phyloP scores from a whole-genome alignment of 179 eudicot species.

The Spinacia oleracea region DNA sequence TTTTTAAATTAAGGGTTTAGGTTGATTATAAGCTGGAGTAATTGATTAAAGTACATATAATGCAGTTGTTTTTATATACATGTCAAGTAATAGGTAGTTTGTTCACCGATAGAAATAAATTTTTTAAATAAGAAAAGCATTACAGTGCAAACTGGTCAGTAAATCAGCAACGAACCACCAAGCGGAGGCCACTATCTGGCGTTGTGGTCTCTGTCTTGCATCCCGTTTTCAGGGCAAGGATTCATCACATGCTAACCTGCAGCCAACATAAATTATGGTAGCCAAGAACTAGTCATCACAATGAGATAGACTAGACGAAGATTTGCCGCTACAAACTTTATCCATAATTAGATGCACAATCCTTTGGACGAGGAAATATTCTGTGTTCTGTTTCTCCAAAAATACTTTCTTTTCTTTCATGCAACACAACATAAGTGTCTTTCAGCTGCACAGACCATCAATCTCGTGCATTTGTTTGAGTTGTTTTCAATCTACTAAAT shows the following conservation, averaged over 20 bases:
- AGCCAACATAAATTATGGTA: background rate
- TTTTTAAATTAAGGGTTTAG: too few species aligned
- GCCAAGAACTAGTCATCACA: background rate
- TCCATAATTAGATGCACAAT: background rate
- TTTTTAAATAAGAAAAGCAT: background rate
- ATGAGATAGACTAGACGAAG: background rate
- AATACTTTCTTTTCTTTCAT: background rate
- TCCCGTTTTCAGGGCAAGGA: background rate
- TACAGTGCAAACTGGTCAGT: background rate
- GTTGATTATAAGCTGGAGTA: too few species aligned
- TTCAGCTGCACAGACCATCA: background rate
- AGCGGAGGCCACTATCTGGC: background rate
- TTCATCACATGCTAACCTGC: background rate
- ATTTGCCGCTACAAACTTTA: background rate
- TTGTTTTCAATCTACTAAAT: background rate
- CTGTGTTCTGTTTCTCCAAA: background rate
- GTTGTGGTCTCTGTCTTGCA: background rate
- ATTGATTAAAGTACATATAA: too few species aligned
- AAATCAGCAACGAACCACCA: background rate
- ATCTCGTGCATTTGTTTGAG: background rate
- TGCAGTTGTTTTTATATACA: too few species aligned
- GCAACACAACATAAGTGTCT: background rate
- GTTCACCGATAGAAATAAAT: too few species aligned
- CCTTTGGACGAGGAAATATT: background rate
- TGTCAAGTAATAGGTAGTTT: too few species aligned